phyloP scores from a whole-genome alignment of 2,329 filamentous ascomycete species.

The Xylariales sp. region DNA sequence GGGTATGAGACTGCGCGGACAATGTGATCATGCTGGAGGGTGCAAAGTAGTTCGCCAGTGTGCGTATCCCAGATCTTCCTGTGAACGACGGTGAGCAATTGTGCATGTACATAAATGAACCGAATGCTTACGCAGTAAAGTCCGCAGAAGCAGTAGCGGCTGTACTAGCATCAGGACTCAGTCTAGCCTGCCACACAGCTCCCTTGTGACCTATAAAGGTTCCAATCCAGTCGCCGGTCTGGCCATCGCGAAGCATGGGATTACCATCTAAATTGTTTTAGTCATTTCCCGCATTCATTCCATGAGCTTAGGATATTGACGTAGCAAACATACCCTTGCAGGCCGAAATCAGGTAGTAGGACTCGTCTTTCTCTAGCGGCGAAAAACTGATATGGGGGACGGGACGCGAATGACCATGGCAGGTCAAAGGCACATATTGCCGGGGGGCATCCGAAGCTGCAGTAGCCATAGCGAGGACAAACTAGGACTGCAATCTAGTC shows the following conservation, averaged over 20 bases:
- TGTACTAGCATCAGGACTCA: slow-evolving; percentile 87
- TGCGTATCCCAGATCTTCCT: slow-evolving; percentile 98
- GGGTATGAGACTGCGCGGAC: slow-evolving; percentile 94
- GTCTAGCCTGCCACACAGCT: slow-evolving; percentile 93
- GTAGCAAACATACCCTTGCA: slow-evolving; percentile 75
- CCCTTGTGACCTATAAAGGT: slow-evolving; percentile 99
- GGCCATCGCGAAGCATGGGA: slow-evolving; percentile 95
- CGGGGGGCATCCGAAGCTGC: slow-evolving; percentile 46
- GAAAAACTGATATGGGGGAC: slow-evolving; percentile 94
- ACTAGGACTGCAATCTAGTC: not conserved
- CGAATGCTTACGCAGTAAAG: slow-evolving; percentile 81
- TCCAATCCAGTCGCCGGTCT: slow-evolving; percentile 97
- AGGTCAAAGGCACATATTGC: slow-evolving; percentile 87
- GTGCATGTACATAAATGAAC: not conserved
- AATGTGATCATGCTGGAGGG: slow-evolving; percentile 92
- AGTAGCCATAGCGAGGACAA: slow-evolving; percentile 38
- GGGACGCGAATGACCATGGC: slow-evolving; percentile 92
- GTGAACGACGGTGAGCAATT: slow-evolving; percentile 29
- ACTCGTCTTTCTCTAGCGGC: slow-evolving; percentile 80
- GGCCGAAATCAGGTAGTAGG: slow-evolving; percentile 92
- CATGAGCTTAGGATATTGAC: not conserved
- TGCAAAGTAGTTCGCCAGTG: slow-evolving; percentile 87
- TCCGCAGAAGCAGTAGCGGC: slow-evolving; percentile 96
- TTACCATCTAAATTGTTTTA: slow-evolving; percentile 78
- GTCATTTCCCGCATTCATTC: not conserved